Percentiles rank a stretch among this genome's conserved stretches.
Conservation (phyloP, 1,284 basidiomycete species). For the Golubevia sp. region DNA sequence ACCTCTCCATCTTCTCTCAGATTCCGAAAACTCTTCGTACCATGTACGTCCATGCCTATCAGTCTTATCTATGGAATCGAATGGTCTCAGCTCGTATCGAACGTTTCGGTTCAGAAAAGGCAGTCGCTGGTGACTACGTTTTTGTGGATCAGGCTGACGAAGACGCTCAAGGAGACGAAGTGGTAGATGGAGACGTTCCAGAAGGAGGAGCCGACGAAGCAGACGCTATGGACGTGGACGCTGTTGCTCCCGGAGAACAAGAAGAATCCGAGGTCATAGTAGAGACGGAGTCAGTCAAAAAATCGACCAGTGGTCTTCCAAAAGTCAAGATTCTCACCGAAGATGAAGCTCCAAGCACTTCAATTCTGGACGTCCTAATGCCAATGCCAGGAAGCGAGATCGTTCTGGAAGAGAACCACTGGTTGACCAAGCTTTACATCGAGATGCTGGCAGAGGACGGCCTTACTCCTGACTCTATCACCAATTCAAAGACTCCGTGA, state of each 20-base stretch:
- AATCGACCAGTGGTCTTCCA: not conserved
- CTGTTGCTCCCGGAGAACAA: slow-evolving; percentile 23
- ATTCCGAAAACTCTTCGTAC: slow-evolving; percentile 65
- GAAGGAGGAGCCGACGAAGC: slow-evolving; percentile 8
- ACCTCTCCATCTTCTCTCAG: not conserved
- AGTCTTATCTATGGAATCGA: slow-evolving; percentile 98
- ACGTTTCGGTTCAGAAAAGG: slow-evolving; percentile 74
- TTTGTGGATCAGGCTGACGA: not conserved
- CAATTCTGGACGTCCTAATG: slow-evolving; percentile 47
- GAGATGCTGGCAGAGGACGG: slow-evolving; percentile 33
- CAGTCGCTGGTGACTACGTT: slow-evolving; percentile 77
- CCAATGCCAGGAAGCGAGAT: slow-evolving; percentile 49
- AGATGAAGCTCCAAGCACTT: slow-evolving; percentile 13
- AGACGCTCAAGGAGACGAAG: not conserved
- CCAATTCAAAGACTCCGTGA: slow-evolving; percentile 11
- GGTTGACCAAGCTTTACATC: slow-evolving; percentile 38
- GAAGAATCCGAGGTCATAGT: slow-evolving; percentile 16
- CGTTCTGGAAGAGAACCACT: slow-evolving; percentile 21
- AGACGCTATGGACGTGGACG: slow-evolving; percentile 4
- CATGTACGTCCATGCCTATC: slow-evolving; percentile 99
- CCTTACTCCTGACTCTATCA: slow-evolving; percentile 27
- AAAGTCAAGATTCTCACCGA: slow-evolving; percentile 30
- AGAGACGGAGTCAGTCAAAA: too few relatives aligned
- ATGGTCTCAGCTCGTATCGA: slow-evolving; percentile 89
- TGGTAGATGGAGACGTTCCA: not conserved